Evolutionary conservation across 2,329 filamentous ascomycete genomes (phyloP), one percentile per base, ranked within the genome.

Genomic region (Ascochyta clinopodiicola): DNA sequence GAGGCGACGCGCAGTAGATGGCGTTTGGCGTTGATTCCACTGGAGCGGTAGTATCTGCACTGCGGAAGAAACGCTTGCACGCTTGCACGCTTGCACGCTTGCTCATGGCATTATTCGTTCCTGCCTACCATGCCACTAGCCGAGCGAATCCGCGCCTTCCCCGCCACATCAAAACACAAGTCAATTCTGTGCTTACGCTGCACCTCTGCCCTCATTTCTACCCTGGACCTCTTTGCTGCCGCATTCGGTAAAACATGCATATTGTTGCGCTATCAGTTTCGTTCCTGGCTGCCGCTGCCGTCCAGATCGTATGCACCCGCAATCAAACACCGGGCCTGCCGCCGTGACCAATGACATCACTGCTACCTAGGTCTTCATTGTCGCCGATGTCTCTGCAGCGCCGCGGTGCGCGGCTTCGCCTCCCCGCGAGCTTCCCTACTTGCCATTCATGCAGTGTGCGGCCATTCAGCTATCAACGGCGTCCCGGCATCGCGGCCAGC

Each of bases 401-500:
- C 54, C 48, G 38, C 44, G 46, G 51, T 27, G 35, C 44, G 45
- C 36, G 51, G 43, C 44, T 47, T 48, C 31, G n/a, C 21, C 44
- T 47, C 44, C 51, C 51, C 51, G 27, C 44, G 21, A 27, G 34
- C 32, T 29, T 57, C 51, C 54, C 36, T 57, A 49, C 12, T 44
- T 55, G 50, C 29, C 17, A 19, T 36, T 24, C 24, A 19, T 45
- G 21, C 31, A 19, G n/a, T 55, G 36, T n/a, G 25, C 34, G 22
- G 39, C 40, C 34, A 51, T 48, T 47, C 39, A 52, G 39, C 44
- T 60, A 38, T 43, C 39, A 67, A 68, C 63, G 61, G 60, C 47
- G 49, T 55, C 59, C 61, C 56, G 64, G 61, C 53, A 62, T 59
- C 51, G 57, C 51, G 55, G 59, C 51, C 45, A 51, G 39, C 44